Conservation (phyloP, 2,329 filamentous ascomycete genomes). For the Neoarthrinium moseri region DNA sequence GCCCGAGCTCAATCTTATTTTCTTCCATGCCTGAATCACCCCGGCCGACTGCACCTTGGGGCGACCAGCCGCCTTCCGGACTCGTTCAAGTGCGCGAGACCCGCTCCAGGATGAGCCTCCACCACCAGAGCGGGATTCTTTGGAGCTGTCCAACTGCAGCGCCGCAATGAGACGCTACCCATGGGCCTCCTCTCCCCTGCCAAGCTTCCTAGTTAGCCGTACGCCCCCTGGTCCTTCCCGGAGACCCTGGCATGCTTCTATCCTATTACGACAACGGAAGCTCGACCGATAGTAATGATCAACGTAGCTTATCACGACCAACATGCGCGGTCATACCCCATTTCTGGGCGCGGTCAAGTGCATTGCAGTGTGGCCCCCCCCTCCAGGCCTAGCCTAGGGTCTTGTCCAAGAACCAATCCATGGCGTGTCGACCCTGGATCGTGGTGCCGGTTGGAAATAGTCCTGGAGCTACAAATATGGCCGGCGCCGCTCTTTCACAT, state of each 20-base stretch:
- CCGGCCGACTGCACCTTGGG: no score
- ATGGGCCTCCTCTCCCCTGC: constrained; percentile 1
- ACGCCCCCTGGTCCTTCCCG: constrained; percentile 5
- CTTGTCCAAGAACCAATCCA: neutral
- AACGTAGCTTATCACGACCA: constrained; percentile 16
- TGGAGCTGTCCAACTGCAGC: constrained; percentile 1
- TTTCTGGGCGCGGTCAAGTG: neutral
- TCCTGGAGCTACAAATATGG: constrained; percentile 19
- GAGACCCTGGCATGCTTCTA: constrained; percentile 8
- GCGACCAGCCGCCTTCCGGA: constrained; percentile 3
- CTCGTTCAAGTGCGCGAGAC: constrained; percentile 1
- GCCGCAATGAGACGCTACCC: neutral
- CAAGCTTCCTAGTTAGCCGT: neutral
- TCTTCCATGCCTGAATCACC: no score
- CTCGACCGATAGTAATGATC: constrained; percentile 16
- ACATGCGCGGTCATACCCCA: constrained; percentile 12
- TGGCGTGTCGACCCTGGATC: constrained; percentile 1
- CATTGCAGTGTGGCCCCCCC: neutral
- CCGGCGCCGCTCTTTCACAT: constrained; percentile 8
- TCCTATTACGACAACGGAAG: constrained; percentile 21
- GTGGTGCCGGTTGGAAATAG: neutral
- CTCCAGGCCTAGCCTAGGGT: no score
- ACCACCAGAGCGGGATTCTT: neutral
- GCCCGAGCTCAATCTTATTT: no score
- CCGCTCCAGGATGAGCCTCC: neutral